Base-by-base conservation (phyloP, 2,329 filamentous ascomycete genomes). In the Exophiala calicioides region DNA sequence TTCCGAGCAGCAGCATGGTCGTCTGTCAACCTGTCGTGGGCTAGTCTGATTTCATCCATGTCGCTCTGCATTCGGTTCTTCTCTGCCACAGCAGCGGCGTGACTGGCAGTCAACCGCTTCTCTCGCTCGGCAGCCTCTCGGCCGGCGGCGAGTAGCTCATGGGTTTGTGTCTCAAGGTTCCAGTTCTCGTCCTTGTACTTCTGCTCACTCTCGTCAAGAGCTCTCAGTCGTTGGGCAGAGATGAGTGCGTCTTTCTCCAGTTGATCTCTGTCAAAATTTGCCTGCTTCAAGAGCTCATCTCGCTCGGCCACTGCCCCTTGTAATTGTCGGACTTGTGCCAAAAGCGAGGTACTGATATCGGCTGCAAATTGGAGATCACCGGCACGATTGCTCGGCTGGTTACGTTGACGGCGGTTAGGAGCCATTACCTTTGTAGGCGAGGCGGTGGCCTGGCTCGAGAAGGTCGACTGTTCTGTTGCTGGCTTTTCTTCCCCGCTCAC, bases 351-450 rank as follows among this genome's bases (percentile, higher is more conserved):
- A 63, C 90, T 96, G 61, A 98, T 96, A 64, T 98, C 91, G 39
- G 93, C 90, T n/a, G 91, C 93, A 63, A 98, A 95, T 60, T 96
- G 90, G 63, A 98, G 95, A 62, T 98, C 93, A 65, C 97, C 90
- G 9, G 95, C 85, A 40, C 90, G 84, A 63, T 84, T 93, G 7
- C 86, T 81, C 2, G 88, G 87, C 64, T 96, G 91, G 59, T 97
- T 97, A 45, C 93, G 81, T 64, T 93, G 80, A 65, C 90, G 93
- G 58, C 91, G 82, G 58, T 88, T 91, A 1, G 90, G 90, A 6
- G 93, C 87, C 60, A 79, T 86, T 53, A 95, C 77, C 70, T 97
- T 98, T 32, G 88, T 90, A 2, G 91, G 91, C 18, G 91, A 96
- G 48, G 82, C 85, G 6, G 85, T 86, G 32, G 88, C 87, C 64